phyloP scores from a whole-genome alignment of 2,329 filamentous ascomycete species.

The Ophiocordyceps camponoti-saundersi region DNA sequence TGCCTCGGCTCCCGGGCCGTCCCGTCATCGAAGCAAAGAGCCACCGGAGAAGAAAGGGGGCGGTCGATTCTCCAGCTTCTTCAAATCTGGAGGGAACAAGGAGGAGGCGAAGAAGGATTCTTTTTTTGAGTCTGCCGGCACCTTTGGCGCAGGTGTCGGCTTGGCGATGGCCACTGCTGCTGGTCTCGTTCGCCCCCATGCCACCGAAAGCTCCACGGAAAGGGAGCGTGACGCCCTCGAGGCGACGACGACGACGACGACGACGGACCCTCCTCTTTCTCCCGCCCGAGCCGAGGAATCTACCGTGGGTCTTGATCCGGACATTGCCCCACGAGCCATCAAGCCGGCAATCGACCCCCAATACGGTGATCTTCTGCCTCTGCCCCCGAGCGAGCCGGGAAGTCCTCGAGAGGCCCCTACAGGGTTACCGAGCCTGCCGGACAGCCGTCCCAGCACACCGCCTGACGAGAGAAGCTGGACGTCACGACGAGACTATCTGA shows the following conservation, averaged over 20 bases:
- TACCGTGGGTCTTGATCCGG: constrained; percentile 31
- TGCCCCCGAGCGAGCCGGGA: constrained; percentile 42
- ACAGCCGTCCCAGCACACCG: constrained; percentile 41
- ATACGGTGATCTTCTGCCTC: constrained; percentile 45
- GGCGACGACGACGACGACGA: too few species aligned
- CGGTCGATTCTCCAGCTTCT: constrained; percentile 30
- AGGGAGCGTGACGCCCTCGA: constrained; percentile 16
- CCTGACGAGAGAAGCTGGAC: constrained; percentile 25
- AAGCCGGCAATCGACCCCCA: constrained; percentile 50
- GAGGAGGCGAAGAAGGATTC: constrained; percentile 28
- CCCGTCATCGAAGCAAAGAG: constrained; percentile 17
- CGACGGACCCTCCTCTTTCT: constrained; percentile 1
- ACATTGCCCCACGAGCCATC: constrained; percentile 39
- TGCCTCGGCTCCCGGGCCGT: constrained; percentile 15
- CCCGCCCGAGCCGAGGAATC: constrained; percentile 8
- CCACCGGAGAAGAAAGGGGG: constrained; percentile 19
- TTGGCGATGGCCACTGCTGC: constrained; percentile 27
- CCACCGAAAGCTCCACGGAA: constrained; percentile 25
- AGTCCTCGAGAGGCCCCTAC: constrained; percentile 23
- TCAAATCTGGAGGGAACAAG: constrained; percentile 21
- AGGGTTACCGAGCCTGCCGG: constrained; percentile 36
- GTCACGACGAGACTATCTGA: constrained; percentile 19
- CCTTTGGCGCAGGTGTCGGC: constrained; percentile 54
- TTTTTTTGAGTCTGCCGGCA: constrained; percentile 61
- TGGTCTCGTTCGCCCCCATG: constrained; percentile 24